These are phyloP conservation scores for Lyophyllum atratum DNA, from an alignment of 768 basidiomycete species.

Conservation along the genomic window DNA sequence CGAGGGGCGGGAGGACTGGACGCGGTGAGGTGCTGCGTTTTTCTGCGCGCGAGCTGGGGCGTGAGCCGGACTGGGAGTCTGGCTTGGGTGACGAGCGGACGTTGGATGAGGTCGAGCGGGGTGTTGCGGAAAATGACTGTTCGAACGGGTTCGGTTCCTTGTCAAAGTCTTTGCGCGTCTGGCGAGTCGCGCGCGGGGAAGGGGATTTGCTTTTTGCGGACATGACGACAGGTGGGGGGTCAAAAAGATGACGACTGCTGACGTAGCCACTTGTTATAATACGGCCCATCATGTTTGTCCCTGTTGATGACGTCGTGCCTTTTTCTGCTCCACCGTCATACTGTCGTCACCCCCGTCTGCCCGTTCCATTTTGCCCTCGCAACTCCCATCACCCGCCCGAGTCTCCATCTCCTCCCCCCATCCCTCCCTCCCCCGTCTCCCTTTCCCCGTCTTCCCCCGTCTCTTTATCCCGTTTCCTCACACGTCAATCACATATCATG, in stretches of 20 bases:
- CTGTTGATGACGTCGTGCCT: constrained; percentile 21
- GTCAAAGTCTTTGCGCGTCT: constrained; percentile 66
- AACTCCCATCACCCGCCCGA: background rate
- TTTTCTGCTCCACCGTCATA: constrained; percentile 5
- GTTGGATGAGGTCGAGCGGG: constrained; percentile 33
- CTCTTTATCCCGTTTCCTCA: background rate
- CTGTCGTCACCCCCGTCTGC: constrained; percentile 2
- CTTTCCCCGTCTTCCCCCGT: background rate
- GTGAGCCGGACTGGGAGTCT: constrained; percentile 26
- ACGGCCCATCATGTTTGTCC: constrained; percentile 36
- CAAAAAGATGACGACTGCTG: constrained; percentile 51
- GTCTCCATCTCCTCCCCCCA: background rate
- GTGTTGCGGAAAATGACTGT: constrained; percentile 76
- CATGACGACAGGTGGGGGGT: constrained; percentile 31
- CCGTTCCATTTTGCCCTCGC: background rate
- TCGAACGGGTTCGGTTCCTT: constrained; percentile 95
- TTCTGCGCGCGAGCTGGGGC: constrained; percentile 29
- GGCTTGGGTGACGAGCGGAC: constrained; percentile 41
- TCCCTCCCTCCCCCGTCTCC: constrained; percentile 1
- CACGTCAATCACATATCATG: background rate
- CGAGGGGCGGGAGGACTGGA: constrained; percentile 80
- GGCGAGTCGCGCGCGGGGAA: constrained; percentile 35
- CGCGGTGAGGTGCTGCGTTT: constrained; percentile 48
- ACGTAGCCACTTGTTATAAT: constrained; percentile 50
- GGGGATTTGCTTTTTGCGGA: constrained; percentile 40